Evolutionary conservation across 116 monocot genomes (phyloP), one percentile per base, ranked within the genome.

Genomic region (Trichopus zeylanicus): DNA sequence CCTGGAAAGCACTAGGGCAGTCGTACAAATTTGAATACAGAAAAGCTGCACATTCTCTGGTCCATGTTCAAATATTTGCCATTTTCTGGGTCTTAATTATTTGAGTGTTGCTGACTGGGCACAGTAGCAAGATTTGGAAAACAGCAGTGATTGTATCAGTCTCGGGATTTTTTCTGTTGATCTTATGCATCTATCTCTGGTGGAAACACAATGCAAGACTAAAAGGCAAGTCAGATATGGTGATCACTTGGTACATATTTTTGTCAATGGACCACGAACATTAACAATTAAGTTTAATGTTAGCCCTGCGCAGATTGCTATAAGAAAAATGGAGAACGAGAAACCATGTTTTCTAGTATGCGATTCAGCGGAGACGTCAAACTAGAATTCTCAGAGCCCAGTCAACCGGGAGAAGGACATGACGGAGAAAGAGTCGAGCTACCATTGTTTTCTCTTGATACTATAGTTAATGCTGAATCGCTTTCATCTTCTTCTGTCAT

Each of bases 401-500:
- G 32, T n/a, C 51, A 61, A 23, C 16, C 31, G n/a, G 47, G 5
- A 18, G 60, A 57, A n/a, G 31, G 13, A 10, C 32, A 53, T 20
- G 37, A 42, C 22, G 72, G 39, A 11, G 58, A 59, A 15, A 48
- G 46, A 22, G 20, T 22, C 2, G 70, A 76, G 46, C 48, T 76
- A 2, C 70, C 75, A 1, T 37, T 65, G 18, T 70, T 61, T 48
- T 60, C 26, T 49, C 58, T 70, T 25, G 66, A 59, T 0, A 10
- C 7, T 27, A 46, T 76, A 22, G 46, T 49, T 3, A 26, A n/a
- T 13, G 59, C 66, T 26, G n/a, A n/a, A n/a, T n/a, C n/a, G n/a
- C n/a, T n/a, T n/a, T n/a, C n/a, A n/a, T n/a, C n/a, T n/a, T n/a
- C n/a, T n/a, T n/a, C n/a, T n/a, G n/a, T n/a, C n/a, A n/a, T n/a